Conservation (phyloP, 805 yeast genomes). For the Kodamaea lidongshanica region DNA sequence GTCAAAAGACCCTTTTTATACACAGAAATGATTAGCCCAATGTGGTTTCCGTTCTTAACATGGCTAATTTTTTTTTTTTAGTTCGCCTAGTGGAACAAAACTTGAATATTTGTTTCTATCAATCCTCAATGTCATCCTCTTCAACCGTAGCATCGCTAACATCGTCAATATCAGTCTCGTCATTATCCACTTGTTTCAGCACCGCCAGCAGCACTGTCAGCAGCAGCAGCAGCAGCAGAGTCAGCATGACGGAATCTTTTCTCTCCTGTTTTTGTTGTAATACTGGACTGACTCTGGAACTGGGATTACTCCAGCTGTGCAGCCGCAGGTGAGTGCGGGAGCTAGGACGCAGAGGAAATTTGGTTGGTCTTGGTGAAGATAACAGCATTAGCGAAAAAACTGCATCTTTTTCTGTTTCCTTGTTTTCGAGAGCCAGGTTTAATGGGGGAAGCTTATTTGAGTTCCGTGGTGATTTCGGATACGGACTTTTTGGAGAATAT, state of each 20-base stretch:
- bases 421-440: slow-evolving; percentile 17
- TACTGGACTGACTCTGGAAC: slow-evolving; percentile 10
- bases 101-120: too few relatives aligned
- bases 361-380: slow-evolving; percentile 40
- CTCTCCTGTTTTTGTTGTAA: slow-evolving; percentile 1
- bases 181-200: slow-evolving; percentile 10
- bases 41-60: too few relatives aligned
- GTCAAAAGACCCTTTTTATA: too few relatives aligned
- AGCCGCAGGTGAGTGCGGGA: slow-evolving; percentile 7
- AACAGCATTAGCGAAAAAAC: slow-evolving; percentile 50
- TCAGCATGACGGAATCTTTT: slow-evolving; percentile 6
- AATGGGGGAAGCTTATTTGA: slow-evolving; percentile 23
- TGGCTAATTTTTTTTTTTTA: too few relatives aligned
- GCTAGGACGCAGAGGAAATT: slow-evolving; percentile 9
- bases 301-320: slow-evolving; percentile 9
- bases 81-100: too few relatives aligned
- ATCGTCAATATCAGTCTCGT: slow-evolving; percentile 13
- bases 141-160: slow-evolving; percentile 13
- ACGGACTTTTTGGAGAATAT: not conserved
- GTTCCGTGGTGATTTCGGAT: too few relatives aligned
- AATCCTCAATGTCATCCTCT: slow-evolving; percentile 5
- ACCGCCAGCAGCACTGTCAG: slow-evolving; percentile 4
- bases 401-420: slow-evolving; percentile 47
- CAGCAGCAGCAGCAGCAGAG: slow-evolving; percentile 4
- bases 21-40: too few relatives aligned